Conservation (phyloP, 352 stramenopile species). For the Lagenidium sp. region DNA sequence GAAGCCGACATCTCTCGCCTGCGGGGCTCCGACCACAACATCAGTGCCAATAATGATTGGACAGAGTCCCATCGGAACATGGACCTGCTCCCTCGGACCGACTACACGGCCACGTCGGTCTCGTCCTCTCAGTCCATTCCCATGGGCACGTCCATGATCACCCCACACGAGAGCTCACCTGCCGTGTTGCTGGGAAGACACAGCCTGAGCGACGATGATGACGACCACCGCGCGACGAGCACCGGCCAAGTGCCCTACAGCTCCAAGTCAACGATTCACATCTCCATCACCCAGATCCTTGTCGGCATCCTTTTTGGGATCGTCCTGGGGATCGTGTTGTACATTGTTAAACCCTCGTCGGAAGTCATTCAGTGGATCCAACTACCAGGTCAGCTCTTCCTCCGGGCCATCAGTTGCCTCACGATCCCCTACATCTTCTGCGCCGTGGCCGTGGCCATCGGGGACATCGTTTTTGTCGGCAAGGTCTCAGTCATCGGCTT, state of each 20-base stretch:
- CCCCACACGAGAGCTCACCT: slow-evolving; percentile 7
- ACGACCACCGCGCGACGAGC: slow-evolving; percentile 33
- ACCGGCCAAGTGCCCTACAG: too few species aligned
- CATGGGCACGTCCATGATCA: background rate
- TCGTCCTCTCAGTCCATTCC: background rate
- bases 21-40: too few species aligned
- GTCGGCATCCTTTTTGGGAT: slow-evolving; percentile 39
- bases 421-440: slow-evolving; percentile 82
- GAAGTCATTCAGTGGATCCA: slow-evolving; percentile 41
- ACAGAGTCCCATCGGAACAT: too few species aligned
- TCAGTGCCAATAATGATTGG: background rate
- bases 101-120: slow-evolving; percentile 18
- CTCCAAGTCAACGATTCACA: too few species aligned
- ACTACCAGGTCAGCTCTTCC: slow-evolving; percentile 66
- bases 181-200: slow-evolving; percentile 6
- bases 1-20: too few species aligned
- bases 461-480: slow-evolving; percentile 65
- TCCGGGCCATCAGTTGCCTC: slow-evolving; percentile 62
- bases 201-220: slow-evolving; percentile 4
- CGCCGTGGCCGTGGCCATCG: slow-evolving; percentile 62
- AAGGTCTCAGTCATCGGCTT: slow-evolving; percentile 60
- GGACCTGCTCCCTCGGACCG: slow-evolving; percentile 24
- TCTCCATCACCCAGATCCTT: slow-evolving; percentile 47
- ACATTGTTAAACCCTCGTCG: slow-evolving; percentile 23
- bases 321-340: slow-evolving; percentile 37